A percentile compares a stretch with the other conserved stretches of the same genome.
These are phyloP conservation scores for Zymoseptoria ardabiliae DNA, from an alignment of 2,329 filamentous ascomycete genomes.

Conservation along the genomic window DNA sequence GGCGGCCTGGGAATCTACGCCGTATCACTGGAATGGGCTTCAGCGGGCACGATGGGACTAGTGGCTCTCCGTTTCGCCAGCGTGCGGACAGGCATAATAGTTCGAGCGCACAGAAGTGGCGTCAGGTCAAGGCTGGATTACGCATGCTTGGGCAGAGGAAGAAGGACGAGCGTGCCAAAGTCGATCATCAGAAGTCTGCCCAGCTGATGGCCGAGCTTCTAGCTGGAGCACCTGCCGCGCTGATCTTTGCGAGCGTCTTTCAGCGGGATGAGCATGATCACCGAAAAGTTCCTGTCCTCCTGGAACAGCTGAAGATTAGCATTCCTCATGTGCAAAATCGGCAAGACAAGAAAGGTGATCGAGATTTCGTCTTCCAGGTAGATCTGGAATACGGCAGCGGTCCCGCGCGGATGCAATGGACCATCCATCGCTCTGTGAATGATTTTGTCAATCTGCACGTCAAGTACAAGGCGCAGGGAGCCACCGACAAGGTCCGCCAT, in stretches of 20 bases:
- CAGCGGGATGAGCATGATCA: conserved; percentile 95
- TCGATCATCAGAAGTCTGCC: conserved; percentile 91
- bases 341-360: conserved; percentile 50
- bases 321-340: conserved; percentile 72
- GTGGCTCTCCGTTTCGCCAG: conserved; percentile 36
- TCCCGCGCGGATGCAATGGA: conserved; percentile 93
- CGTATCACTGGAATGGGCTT: conserved; percentile 42
- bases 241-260: conserved; percentile 96
- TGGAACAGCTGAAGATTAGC: conserved; percentile 87
- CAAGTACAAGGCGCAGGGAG: conserved; percentile 82
- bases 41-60: conserved; percentile 27
- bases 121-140: conserved; percentile 82
- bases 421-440: conserved; percentile 74
- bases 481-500: conserved; percentile 75
- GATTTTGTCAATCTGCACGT: conserved; percentile 91
- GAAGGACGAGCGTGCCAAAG: conserved; percentile 75
- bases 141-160: conserved; percentile 69
- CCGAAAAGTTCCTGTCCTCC: conserved; percentile 84
- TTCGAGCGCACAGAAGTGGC: conserved; percentile 71
- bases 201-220: conserved; percentile 93
- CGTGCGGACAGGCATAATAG: conserved; percentile 41
- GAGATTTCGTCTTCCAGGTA: conserved; percentile 83
- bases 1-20: conserved; percentile 39
- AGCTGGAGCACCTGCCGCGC: conserved; percentile 82
- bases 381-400: conserved; percentile 95